phyloP scores from a whole-genome alignment of 83 land plant genomes.

The Picea abies region DNA sequence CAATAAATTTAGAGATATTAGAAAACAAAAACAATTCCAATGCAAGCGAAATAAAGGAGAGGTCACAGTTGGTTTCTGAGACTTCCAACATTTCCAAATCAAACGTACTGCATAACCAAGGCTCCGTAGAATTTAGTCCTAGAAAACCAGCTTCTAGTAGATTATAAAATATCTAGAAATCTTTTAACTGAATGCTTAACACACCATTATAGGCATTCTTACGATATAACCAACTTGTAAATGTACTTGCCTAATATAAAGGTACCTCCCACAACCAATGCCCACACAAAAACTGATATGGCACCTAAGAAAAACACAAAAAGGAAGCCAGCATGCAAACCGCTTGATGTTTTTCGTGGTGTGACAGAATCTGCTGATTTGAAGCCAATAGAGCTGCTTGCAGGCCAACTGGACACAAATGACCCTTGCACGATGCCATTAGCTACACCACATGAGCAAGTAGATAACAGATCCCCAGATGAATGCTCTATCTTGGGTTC shows the following conservation, averaged over 20 bases:
- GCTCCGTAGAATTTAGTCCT: background rate
- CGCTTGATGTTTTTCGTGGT: background rate
- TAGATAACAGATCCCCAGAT: background rate
- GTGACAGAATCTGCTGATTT: background rate
- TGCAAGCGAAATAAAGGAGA: too few relatives aligned
- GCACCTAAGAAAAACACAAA: constrained; percentile 15
- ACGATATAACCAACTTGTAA: background rate
- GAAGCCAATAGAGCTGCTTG: background rate
- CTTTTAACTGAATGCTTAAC: background rate
- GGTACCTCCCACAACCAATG: background rate
- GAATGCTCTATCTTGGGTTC: background rate
- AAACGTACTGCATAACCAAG: background rate
- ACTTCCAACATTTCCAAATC: background rate
- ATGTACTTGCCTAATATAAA: background rate
- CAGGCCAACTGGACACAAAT: background rate
- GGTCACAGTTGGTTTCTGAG: background rate
- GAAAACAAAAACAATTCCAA: too few relatives aligned
- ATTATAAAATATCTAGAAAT: background rate
- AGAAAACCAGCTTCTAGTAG: background rate
- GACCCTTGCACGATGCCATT: background rate
- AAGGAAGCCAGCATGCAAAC: background rate
- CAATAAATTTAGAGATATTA: too few relatives aligned
- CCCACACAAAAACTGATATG: background rate
- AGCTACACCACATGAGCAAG: background rate
- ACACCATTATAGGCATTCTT: background rate